Base-by-base conservation (phyloP, 1,139 yeast genomes). In the Yamadazyma trypodendri region DNA sequence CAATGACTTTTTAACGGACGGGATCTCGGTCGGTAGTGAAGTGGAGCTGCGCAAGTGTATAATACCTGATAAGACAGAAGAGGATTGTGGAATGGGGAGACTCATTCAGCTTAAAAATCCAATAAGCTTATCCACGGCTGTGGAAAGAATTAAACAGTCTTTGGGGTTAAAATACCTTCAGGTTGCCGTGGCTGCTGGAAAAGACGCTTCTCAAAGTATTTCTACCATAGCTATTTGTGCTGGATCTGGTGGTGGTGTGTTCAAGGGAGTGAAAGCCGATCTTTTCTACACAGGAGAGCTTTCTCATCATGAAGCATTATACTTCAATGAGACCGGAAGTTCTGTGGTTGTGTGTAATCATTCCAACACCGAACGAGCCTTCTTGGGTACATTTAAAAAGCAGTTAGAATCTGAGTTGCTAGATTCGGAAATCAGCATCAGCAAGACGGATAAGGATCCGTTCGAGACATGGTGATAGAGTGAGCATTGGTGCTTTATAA, bases 361-460 rank as follows among this genome's bases (percentile, higher is more conserved):
- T 54, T 77, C 95, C 15, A 90, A 92, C 54, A 87, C 97, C 0
- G 99, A 94, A 60, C 71, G 98, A 39, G 96, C 95, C 0, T 92
- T 82, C 51, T 65, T 92, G 48, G 44, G 47, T 36, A 65, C 58
- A 2, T 54, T 92, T 61, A 68, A 71, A 46, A 59, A 68, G 25
- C 74, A 73, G 42, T 65, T 88, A 40, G 51, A 61, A 34, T 46
- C 52, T 10, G 80, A 76, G 37, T 74, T 80, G 46, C 58, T 49
- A 7, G 70, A 68, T 6, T 53, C 68, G 6, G 65, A 63, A 11
- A 64, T 83, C n/a, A 42, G 48, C 2, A 63, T 82, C 22, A 77
- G 85, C 49, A 47, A 60, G 33, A 52, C 61, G 0, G 90, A 83
- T 50, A 58, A 51, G 31, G 90, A 83, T 53, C 88, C 88, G 2